Base-by-base conservation (phyloP, 306 rosid genomes). In the Begonia loranthoides region DNA sequence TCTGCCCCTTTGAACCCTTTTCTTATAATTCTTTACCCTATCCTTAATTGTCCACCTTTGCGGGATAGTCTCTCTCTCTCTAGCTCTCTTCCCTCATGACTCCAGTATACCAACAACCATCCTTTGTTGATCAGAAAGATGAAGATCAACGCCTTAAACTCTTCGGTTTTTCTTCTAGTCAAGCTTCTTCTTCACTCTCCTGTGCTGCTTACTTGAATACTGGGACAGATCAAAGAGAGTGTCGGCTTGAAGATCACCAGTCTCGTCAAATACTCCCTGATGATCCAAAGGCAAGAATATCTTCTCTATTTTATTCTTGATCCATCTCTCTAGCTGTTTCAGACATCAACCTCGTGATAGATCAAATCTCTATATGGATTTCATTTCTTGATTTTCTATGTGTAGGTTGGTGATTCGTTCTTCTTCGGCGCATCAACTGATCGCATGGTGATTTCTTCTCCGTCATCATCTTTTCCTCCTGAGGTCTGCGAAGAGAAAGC, bases 281-380 rank as follows among this genome's bases (percentile, higher is more conserved):
- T 50, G 41, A 70, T 68, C 75, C 62, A 38, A 61, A 73, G 86
- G 96, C 61, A 78, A 81, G 66, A 58, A 39, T 38, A 61, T 64
- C 43, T 44, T 58, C n/a, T 9, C 15, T 33, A 43, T 13, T 19
- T 5, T 53, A 12, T 6, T 46, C 15, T 47, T 13, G 12, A 45
- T 34, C 12, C 13, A 16, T 12, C 8, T 34, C 45, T 41, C 44
- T 50, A 19, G 15, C 43, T 60, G 11, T 15, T 51, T 10, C 14
- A 28, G 36, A 1, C 6, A 28, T 28, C 36, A 28, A 28, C 36
- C 36, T 28, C 36, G 36, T 28, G 8, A 5, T 28, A 28, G 9
- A 28, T 28, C 36, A 28, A 28, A 28, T 28, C 5, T 28, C 1
- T 28, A 19, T 2, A 28, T 28, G 36, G 5, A 28, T 28, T 28